Percentiles rank a stretch among this genome's conserved stretches.
Evolutionary conservation across 768 basidiomycete species (phyloP).

Genomic region (Chalciporus sphaerocephalus): DNA sequence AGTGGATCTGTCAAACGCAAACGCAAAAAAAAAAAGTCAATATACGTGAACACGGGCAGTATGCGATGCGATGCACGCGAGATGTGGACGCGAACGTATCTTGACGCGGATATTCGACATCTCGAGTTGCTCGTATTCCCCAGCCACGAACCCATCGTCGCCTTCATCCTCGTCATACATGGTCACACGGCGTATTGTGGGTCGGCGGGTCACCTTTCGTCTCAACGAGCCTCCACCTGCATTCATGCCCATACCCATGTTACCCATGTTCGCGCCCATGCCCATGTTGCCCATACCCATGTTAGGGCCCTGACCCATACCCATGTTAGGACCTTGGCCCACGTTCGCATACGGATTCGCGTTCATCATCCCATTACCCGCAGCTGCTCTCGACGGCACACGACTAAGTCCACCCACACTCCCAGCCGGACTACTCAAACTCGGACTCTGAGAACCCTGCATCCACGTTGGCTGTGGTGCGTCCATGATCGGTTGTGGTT

Average conservation of each 20-base stretch:
- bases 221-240: conserved; percentile 41
- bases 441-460: conserved; percentile 3
- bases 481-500: conserved; percentile 8
- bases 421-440: conserved; percentile 2
- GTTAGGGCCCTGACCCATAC: not conserved
- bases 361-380: conserved; percentile 1
- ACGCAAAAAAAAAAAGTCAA: not conserved
- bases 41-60: conserved; percentile 12
- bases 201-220: conserved; percentile 47
- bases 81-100: too few relatives aligned
- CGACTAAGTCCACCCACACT: conserved; percentile 7
- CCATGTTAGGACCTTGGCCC: not conserved
- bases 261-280: conserved; percentile 78
- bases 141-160: conserved; percentile 73
- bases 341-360: not conserved
- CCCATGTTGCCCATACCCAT: conserved; percentile 36
- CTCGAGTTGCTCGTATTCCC: conserved; percentile 70
- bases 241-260: not conserved
- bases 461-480: conserved; percentile 4
- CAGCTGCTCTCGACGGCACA: conserved; percentile 12
- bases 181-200: conserved; percentile 35
- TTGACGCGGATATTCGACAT: conserved; percentile 80
- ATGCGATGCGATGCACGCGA: too few relatives aligned
- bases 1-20: conserved; percentile 61
- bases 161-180: conserved; percentile 73